Evolutionary conservation across 1,284 basidiomycete genomes (phyloP), one percentile per base, ranked within the genome.

Genomic region (Irpex sp.): DNA sequence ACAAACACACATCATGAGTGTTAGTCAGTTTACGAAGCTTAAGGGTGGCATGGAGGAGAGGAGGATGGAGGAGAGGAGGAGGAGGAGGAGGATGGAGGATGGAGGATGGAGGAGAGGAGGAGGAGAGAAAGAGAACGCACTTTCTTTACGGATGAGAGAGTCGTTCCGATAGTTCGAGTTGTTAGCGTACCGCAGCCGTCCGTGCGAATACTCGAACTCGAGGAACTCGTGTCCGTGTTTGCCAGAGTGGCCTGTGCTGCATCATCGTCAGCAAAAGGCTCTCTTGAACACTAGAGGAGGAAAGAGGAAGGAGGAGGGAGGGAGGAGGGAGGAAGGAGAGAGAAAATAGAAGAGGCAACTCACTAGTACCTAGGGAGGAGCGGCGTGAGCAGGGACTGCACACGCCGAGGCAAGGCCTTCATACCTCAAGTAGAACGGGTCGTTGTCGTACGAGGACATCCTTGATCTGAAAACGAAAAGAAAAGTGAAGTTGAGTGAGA

Each of bases 161-260:
- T 99, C 98, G 79, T 99, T 99, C 65, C 98, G 88, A 85, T 99
- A 99, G 84, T 99, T 99, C 22, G 97, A 99, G 89, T 99, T 99
- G 89, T 99, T 99, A 73, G 98, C 98, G 82, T 99, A 99, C 76
- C 98, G 91, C 74, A 99, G 88, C 71, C 98, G 92, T 7, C 98
- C 98, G 83, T 98, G 94, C 11, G 95, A 95, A 85, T 99, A 99
- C 84, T 99, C 98, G 79, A 99, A 99, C 83, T 99, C 98, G 66
- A 99, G 89, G 81, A 99, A 99, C 82, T 98, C 97, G 85, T 98
- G 97, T 20, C 97, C 97, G 79, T 98, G 97, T 82, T 96, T 96
- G 72, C 97, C 97, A 77, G 96, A 96, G 83, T 98, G 97, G 27
- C 97, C 97, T 62, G 96, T 97, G 84, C 96, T 97, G 38, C n/a